Percentiles rank a stretch among this genome's conserved stretches.
Evolutionary conservation across 1,284 basidiomycete genomes (phyloP).

Genomic region (Moesziomyces antarcticus): DNA sequence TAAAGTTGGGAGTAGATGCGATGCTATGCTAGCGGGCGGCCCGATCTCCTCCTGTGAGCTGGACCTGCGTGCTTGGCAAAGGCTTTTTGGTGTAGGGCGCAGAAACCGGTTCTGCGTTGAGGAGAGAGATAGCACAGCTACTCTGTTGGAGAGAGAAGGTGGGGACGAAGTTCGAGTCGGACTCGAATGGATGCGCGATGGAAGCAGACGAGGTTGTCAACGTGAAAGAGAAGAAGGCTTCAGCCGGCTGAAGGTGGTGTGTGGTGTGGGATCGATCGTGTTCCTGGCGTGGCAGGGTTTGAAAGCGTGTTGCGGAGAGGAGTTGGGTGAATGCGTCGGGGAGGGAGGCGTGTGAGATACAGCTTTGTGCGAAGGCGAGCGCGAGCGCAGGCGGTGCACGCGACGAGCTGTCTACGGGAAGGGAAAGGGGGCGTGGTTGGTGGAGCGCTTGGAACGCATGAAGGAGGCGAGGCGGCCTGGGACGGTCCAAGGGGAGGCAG

Average conservation of each 20-base stretch:
- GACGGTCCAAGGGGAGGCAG: no score
- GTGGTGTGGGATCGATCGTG: not conserved
- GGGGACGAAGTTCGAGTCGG: not conserved
- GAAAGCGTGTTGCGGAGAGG: no score
- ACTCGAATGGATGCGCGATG: not conserved
- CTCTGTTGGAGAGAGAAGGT: not conserved
- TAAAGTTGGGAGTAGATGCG: no score
- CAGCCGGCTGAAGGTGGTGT: constrained; percentile 23
- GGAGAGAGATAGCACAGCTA: not conserved
- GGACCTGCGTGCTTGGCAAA: constrained; percentile 6
- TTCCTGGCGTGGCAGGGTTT: no score
- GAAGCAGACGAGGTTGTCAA: not conserved
- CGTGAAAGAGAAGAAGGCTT: constrained; percentile 3
- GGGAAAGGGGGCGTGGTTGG: not conserved
- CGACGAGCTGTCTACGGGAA: not conserved
- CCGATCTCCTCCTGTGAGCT: constrained; percentile 18
- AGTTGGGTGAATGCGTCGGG: not conserved
- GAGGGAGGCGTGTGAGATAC: not conserved
- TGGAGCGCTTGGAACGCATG: not conserved
- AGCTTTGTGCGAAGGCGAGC: not conserved
- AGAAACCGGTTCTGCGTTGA: not conserved
- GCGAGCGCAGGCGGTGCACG: not conserved
- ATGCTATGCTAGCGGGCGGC: not conserved
- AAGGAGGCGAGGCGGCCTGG: not conserved
- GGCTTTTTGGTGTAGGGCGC: not conserved